These are phyloP conservation scores for Camellia granthamiana DNA, from an alignment of 148 eudicot species.

Conservation along the genomic window DNA sequence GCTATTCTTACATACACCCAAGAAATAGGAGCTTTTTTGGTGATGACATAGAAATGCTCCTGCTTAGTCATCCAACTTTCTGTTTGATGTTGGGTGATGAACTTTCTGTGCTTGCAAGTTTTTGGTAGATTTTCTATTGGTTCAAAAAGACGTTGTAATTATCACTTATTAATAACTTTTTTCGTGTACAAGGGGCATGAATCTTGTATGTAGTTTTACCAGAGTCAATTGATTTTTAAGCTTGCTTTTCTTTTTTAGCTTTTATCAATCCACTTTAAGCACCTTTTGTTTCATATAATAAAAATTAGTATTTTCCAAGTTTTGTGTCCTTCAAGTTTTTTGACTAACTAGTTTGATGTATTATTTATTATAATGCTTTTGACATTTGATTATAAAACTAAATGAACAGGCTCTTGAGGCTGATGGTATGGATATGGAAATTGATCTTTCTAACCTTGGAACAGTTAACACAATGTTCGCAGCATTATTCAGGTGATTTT, in stretches of 20 bases:
- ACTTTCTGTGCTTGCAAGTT: neutral
- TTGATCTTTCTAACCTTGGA: constrained; percentile 95
- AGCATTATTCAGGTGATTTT: constrained; percentile 84
- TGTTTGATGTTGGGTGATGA: neutral
- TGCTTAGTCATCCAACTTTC: neutral
- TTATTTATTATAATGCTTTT: neutral
- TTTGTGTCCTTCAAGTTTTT: neutral
- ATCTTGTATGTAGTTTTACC: neutral
- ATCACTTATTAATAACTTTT: neutral
- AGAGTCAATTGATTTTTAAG: neutral
- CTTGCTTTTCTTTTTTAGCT: neutral
- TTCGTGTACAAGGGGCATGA: neutral
- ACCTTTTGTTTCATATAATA: neutral
- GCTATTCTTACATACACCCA: neutral
- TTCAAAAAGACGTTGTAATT: neutral
- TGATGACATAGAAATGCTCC: neutral
- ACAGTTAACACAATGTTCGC: constrained; percentile 98
- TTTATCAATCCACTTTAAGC: neutral
- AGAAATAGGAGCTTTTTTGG: neutral
- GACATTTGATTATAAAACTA: neutral
- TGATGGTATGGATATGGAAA: constrained; percentile 99
- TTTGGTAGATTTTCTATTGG: neutral
- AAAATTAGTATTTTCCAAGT: neutral
- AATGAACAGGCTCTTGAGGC: constrained; percentile 76
- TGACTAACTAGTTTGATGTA: constrained; percentile 1